Conservation (phyloP, 257 asterid genomes). For the Oldenlandia corymbosa region DNA sequence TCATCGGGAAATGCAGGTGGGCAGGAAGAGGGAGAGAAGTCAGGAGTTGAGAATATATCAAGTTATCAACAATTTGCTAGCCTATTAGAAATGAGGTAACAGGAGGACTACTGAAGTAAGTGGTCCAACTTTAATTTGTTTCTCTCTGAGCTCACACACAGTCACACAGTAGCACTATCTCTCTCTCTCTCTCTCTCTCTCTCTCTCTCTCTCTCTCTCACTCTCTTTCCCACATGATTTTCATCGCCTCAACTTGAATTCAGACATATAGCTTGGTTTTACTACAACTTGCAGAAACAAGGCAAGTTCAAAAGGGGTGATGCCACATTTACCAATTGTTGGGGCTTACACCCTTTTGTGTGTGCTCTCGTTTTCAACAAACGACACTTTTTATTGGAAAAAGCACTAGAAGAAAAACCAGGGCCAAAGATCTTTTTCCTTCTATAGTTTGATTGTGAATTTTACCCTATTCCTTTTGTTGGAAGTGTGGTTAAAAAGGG, state of each 20-base stretch:
- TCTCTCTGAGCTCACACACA: too few relatives aligned
- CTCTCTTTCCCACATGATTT: conserved; percentile 39
- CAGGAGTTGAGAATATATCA: too few relatives aligned
- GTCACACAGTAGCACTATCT: neutral
- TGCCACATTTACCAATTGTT: conserved; percentile 26
- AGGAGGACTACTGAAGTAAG: too few relatives aligned
- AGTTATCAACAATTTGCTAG: too few relatives aligned
- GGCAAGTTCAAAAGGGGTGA: conserved; percentile 14
- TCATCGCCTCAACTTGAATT: conserved; percentile 31
- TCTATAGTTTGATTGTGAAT: conserved; percentile 1
- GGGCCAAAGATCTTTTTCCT: neutral
- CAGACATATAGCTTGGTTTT: neutral
- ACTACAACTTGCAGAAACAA: conserved; percentile 32
- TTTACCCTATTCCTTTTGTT: neutral
- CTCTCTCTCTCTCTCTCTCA: too few relatives aligned
- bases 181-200: conserved; percentile 2
- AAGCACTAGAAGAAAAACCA: conserved; percentile 24
- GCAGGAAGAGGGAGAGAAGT: conserved; percentile 5
- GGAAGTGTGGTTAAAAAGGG: neutral
- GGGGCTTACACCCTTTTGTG: conserved; percentile 16
- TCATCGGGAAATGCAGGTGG: conserved; percentile 41
- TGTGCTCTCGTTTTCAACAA: conserved; percentile 36
- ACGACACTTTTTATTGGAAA: conserved; percentile 29
- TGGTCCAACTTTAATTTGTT: conserved; percentile 35
- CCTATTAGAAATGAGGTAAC: too few relatives aligned